Conservation (phyloP, 108 stramenopile genomes). For the Asterionellopsis glacialis region DNA sequence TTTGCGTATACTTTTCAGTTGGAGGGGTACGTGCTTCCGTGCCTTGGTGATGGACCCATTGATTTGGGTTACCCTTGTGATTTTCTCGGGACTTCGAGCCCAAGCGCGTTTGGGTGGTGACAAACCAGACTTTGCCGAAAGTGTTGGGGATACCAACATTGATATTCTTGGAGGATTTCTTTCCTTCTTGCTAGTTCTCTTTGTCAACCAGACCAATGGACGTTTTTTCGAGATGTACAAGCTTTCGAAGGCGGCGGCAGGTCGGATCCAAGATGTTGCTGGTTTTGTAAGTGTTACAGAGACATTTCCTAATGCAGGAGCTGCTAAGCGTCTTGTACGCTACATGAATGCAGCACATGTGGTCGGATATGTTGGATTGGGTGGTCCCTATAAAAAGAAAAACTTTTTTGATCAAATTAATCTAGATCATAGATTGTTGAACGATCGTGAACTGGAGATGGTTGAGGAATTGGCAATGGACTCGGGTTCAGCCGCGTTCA, state of each 20-base stretch:
- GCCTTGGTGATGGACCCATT: too few relatives aligned
- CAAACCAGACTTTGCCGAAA: too few relatives aligned
- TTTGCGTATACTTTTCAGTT: too few relatives aligned
- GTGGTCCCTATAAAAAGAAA: conserved; percentile 9
- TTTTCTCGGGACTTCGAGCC: too few relatives aligned
- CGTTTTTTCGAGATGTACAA: conserved; percentile 35
- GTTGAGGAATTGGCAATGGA: conserved; percentile 30
- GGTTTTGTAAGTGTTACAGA: conserved; percentile 12
- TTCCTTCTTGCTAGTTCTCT: conserved; percentile 40
- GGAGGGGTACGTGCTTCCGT: too few relatives aligned
- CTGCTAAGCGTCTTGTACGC: conserved; percentile 28
- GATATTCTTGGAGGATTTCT: conserved; percentile 37
- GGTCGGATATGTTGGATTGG: conserved; percentile 23
- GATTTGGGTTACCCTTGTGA: too few relatives aligned
- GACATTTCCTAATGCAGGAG: conserved; percentile 27
- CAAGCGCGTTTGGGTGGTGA: too few relatives aligned
- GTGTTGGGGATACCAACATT: conserved; percentile 3
- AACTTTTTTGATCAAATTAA: conserved; percentile 39
- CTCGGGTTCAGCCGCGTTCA: conserved; percentile 7
- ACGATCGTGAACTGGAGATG: conserved; percentile 20
- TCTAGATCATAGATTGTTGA: conserved; percentile 20
- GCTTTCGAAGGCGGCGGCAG: conserved; percentile 29
- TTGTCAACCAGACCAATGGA: conserved; percentile 7
- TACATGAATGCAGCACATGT: conserved; percentile 52
- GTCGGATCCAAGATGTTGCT: conserved; percentile 45